Conservation (phyloP, 2,329 filamentous ascomycete species). For the Paecilomyces sp. region DNA sequence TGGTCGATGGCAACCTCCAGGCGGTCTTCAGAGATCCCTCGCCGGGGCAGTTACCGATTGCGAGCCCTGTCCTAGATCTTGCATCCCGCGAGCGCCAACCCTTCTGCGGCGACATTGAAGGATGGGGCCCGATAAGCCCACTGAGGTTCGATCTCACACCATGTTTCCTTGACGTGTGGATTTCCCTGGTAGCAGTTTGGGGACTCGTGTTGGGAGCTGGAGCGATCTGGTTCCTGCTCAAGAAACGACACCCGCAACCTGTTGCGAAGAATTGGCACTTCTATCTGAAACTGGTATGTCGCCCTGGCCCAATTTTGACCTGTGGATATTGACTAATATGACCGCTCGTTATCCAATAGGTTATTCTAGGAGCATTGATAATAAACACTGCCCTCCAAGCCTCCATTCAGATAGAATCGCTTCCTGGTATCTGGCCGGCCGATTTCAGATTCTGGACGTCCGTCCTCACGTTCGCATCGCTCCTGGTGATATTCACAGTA, state of each 20-base stretch:
- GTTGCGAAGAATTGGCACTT: slow-evolving; percentile 86
- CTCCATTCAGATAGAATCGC: slow-evolving; percentile 64
- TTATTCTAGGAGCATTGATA: slow-evolving; percentile 61
- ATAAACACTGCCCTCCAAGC: slow-evolving; percentile 65
- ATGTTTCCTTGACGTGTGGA: slow-evolving; percentile 91
- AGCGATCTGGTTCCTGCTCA: slow-evolving; percentile 73
- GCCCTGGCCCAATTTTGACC: not conserved
- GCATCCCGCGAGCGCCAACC: slow-evolving; percentile 47
- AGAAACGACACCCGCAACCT: slow-evolving; percentile 58
- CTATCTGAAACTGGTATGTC: slow-evolving; percentile 76
- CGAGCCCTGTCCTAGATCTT: slow-evolving; percentile 11
- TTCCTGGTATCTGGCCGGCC: slow-evolving; percentile 62
- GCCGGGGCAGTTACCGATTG: slow-evolving; percentile 3
- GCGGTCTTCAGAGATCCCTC: slow-evolving; percentile 13
- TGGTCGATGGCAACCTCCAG: slow-evolving; percentile 16
- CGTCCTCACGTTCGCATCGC: slow-evolving; percentile 61
- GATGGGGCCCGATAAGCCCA: slow-evolving; percentile 89
- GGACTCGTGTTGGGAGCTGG: slow-evolving; percentile 70
- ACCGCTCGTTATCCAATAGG: slow-evolving; percentile 28
- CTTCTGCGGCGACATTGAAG: slow-evolving; percentile 81
- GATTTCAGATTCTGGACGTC: slow-evolving; percentile 87
- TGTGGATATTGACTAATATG: not conserved
- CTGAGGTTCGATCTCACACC: slow-evolving; percentile 90
- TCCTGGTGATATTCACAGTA: slow-evolving; percentile 66
- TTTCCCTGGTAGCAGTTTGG: slow-evolving; percentile 69